Base-by-base conservation (phyloP, 2,329 filamentous ascomycete species). In the Triangularia setosa region DNA sequence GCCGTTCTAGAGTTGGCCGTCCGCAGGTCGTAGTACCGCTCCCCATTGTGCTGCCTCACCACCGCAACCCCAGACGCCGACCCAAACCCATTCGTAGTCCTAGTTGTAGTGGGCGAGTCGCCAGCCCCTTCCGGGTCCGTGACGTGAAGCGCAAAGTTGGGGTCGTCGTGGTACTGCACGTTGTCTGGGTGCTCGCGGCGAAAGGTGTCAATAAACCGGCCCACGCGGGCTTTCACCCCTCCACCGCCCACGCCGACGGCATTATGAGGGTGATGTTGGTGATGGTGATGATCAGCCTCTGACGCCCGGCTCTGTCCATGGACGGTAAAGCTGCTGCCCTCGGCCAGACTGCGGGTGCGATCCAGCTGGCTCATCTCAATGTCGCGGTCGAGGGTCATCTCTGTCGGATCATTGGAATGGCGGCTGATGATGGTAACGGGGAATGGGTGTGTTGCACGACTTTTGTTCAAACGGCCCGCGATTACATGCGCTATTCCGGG, bases 131-230 rank as follows among this genome's bases (percentile, higher is more conserved):
- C 21, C 23, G 25, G 23, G 25, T 24, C 21, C 30, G 57, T 63
- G 5, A 58, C 58, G 56, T 61, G 60, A 58, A 60, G 35, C 35
- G 35, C 58, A 44, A 52, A 44, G 44, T 28, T 60, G 35, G 58
- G 35, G 57, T 40, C 57, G 57, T 59, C 57, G 44, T 59, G 58
- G n/a, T 59, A 59, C 23, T 58, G 27, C 7, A 40, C 54, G 33
- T 61, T 27, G 40, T 56, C 48, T 61, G 63, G 60, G 40, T 70
- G 66, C 7, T 69, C 61, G 30, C 70, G 70, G 11, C 69, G 69
- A 63, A 72, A 72, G 2, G 68, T 69, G 68, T 72, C 70, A 52
- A 72, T 66, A 52, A 72, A 69, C 55, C 63, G 44, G 40, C 53
- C 18, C 21, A 69, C 14, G 1, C 53, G 59, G 56, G 60, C 57